Evolutionary conservation across 441 rosid species (phyloP).

Genomic region (Gossypium gossypioides): DNA sequence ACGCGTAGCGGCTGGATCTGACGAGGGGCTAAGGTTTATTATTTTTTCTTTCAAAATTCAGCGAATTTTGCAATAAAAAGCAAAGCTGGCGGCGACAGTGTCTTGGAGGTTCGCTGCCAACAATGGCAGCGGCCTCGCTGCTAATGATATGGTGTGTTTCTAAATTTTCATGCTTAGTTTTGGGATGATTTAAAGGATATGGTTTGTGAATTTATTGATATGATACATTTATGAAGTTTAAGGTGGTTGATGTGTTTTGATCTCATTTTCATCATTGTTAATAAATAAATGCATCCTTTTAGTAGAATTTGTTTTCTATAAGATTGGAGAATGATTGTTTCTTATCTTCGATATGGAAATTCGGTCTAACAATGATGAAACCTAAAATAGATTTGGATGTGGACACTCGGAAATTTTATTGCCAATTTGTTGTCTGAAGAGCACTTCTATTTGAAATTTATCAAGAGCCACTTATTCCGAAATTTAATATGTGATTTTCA

Average conservation of each 20-base stretch:
- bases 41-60: not conserved
- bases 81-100: conserved; percentile 62
- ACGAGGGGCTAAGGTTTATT: conserved; percentile 30
- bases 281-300: not conserved
- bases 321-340: not conserved
- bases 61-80: conserved; percentile 31
- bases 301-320: not conserved
- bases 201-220: not conserved
- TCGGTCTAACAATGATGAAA: not conserved
- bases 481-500: not conserved
- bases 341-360: not conserved
- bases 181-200: not conserved
- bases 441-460: not conserved
- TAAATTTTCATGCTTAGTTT: not conserved
- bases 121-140: conserved; percentile 66
- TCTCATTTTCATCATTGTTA: conserved; percentile 7
- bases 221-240: not conserved
- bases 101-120: conserved; percentile 77
- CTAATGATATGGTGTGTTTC: conserved; percentile 50
- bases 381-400: not conserved
- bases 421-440: not conserved
- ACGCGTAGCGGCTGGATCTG: conserved; percentile 46
- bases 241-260: conserved; percentile 11
- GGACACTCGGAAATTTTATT: not conserved
- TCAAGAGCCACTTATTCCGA: not conserved